Percentiles rank a stretch among this genome's conserved stretches.
Evolutionary conservation across 345 rosid genomes (phyloP).

Genomic region (Mallotus nudiflorus): DNA sequence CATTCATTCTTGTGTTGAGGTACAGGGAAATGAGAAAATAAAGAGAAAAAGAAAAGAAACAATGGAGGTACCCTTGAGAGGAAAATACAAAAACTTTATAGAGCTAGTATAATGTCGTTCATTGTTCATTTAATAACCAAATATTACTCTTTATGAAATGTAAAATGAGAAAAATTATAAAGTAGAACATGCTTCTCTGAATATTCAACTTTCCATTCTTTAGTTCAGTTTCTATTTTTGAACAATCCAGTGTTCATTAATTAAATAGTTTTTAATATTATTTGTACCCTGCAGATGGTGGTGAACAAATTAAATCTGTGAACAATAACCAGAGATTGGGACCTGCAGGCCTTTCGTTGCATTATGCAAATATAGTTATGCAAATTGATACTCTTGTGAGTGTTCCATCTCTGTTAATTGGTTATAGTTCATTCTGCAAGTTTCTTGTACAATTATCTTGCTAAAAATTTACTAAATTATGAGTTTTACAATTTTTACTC

Average conservation of each 20-base stretch:
- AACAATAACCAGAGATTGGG: constrained; percentile 55
- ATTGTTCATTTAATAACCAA: too few species aligned
- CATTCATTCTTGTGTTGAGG: neutral
- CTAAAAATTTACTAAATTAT: neutral
- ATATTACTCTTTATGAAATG: too few species aligned
- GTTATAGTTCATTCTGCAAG: neutral
- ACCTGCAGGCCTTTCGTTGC: constrained; percentile 79
- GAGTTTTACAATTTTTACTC: neutral
- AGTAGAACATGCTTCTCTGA: neutral
- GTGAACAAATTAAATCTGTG: neutral
- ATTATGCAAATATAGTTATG: constrained; percentile 71
- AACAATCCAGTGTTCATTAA: neutral
- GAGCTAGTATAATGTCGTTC: too few species aligned
- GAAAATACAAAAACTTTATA: neutral
- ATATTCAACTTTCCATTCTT: neutral
- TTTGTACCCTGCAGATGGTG: constrained; percentile 18
- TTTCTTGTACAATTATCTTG: neutral
- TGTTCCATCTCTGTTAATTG: constrained; percentile 12
- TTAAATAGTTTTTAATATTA: neutral
- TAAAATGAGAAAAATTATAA: too few species aligned
- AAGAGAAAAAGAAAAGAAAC: neutral
- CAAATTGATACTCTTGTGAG: constrained; percentile 87
- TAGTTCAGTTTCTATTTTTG: neutral
- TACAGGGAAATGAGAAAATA: neutral
- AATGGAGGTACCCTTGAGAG: neutral